Evolutionary conservation across 1,284 basidiomycete species (phyloP).

Genomic region (Cutaneotrichosporon sp.): DNA sequence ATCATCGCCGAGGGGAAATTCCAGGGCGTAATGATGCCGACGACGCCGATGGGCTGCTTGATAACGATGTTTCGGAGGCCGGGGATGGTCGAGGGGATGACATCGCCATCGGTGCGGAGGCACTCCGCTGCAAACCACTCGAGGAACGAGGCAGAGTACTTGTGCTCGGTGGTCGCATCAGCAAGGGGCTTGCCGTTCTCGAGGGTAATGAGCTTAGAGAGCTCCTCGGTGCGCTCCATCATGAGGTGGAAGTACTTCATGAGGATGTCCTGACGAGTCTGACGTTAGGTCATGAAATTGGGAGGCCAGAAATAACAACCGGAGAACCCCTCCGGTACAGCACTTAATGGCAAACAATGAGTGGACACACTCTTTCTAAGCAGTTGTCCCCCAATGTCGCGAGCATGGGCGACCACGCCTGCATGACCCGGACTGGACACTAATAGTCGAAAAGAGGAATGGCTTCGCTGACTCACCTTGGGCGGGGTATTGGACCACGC

Average conservation of each 20-base stretch:
- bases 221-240: slow-evolving; percentile 72
- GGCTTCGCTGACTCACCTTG: slow-evolving; percentile 12
- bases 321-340: too few species aligned
- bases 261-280: slow-evolving; percentile 64
- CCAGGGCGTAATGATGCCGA: slow-evolving; percentile 47
- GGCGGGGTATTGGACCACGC: slow-evolving; percentile 70
- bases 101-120: slow-evolving; percentile 56
- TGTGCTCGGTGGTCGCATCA: slow-evolving; percentile 73
- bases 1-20: slow-evolving; percentile 74
- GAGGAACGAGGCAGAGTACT: slow-evolving; percentile 73
- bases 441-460: too few species aligned
- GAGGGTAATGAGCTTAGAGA: slow-evolving; percentile 73
- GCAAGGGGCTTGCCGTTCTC: slow-evolving; percentile 85
- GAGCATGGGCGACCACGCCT: too few species aligned
- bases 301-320: too few species aligned
- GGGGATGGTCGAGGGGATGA: slow-evolving; percentile 69
- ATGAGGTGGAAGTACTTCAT: slow-evolving; percentile 68
- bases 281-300: slow-evolving; percentile 28
- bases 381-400: not conserved
- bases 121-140: slow-evolving; percentile 84
- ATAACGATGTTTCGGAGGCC: slow-evolving; percentile 75
- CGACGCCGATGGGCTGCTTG: slow-evolving; percentile 52
- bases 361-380: not conserved
- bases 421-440: too few species aligned
- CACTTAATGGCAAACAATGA: too few species aligned